phyloP scores from a whole-genome alignment of 768 basidiomycete genomes.

The Mycena filopes region DNA sequence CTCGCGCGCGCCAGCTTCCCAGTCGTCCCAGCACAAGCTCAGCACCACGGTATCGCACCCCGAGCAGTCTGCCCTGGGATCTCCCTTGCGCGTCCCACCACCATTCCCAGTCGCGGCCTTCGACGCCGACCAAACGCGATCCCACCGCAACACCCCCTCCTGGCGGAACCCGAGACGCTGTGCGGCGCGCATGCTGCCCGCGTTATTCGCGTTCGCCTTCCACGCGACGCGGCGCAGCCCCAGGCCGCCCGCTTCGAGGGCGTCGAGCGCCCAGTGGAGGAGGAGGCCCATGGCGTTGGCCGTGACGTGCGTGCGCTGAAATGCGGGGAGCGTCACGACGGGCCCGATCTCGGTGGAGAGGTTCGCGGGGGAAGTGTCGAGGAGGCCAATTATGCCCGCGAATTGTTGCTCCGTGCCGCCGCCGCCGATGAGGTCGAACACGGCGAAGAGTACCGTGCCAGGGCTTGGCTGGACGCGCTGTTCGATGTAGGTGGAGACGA shows the following conservation, averaged over 20 bases:
- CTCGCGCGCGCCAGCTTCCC: slow-evolving; percentile 53
- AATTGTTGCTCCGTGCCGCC: too few species aligned
- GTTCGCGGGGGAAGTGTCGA: slow-evolving; percentile 54
- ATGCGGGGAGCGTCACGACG: slow-evolving; percentile 63
- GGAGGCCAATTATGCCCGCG: slow-evolving; percentile 64
- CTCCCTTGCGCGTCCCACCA: slow-evolving; percentile 40
- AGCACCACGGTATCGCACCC: slow-evolving; percentile 53
- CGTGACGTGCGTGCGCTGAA: slow-evolving; percentile 73
- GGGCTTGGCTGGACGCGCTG: slow-evolving; percentile 48
- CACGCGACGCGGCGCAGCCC: slow-evolving; percentile 72
- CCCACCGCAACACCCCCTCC: slow-evolving; percentile 68
- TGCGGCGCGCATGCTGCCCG: slow-evolving; percentile 59
- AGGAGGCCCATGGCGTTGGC: slow-evolving; percentile 63
- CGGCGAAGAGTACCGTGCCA: slow-evolving; percentile 56
- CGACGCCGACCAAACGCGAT: slow-evolving; percentile 54
- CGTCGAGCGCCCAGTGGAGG: slow-evolving; percentile 58
- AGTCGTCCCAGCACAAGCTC: slow-evolving; percentile 60
- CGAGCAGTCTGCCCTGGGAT: slow-evolving; percentile 32
- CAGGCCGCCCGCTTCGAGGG: slow-evolving; percentile 56
- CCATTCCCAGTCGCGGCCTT: slow-evolving; percentile 54
- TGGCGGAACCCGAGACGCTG: slow-evolving; percentile 67
- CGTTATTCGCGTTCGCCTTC: slow-evolving; percentile 63
- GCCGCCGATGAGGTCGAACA: too few species aligned
- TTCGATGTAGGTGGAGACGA: slow-evolving; percentile 48
- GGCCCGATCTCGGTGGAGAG: slow-evolving; percentile 65